phyloP scores from a whole-genome alignment of 2,329 filamentous ascomycete species.

The Corynespora cassiicola region DNA sequence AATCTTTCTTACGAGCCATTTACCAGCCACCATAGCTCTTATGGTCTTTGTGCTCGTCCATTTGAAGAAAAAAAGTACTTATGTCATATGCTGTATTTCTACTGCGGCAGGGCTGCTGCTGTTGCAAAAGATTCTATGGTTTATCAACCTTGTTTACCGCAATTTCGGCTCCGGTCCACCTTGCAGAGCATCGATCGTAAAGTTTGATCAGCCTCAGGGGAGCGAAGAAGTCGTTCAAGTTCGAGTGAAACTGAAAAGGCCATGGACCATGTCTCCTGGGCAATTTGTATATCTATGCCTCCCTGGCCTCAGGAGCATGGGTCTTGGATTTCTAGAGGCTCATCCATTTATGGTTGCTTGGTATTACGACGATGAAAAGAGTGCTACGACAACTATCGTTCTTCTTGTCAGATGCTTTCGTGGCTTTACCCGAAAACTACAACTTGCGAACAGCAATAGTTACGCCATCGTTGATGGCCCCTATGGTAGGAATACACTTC shows the following conservation, averaged over 20 bases:
- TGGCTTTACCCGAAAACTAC: slow-evolving; percentile 7
- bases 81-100: slow-evolving; percentile 1
- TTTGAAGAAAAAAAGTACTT: background rate
- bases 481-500: slow-evolving; percentile 3
- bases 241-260: slow-evolving; percentile 1
- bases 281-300: slow-evolving; percentile 9
- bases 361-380: slow-evolving; percentile 1
- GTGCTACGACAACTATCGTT: slow-evolving; percentile 1
- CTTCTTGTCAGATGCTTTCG: slow-evolving; percentile 2
- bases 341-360: slow-evolving; percentile 16
- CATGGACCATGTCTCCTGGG: slow-evolving; percentile 2
- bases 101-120: slow-evolving; percentile 2
- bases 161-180: slow-evolving; percentile 4
- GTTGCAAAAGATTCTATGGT: slow-evolving; percentile 5
- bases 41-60: slow-evolving; percentile 6
- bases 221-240: slow-evolving; percentile 4
- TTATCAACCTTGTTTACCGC: slow-evolving; percentile 2
- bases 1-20: slow-evolving; percentile 5
- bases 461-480: slow-evolving; percentile 7
- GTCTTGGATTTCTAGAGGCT: slow-evolving; percentile 8
- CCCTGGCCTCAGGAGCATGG: slow-evolving; percentile 1
- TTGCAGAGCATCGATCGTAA: background rate
- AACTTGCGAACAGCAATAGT: background rate
- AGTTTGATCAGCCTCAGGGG: background rate
- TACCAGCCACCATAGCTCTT: background rate